phyloP scores from a whole-genome alignment of 108 stramenopile species.

The Bacterosira constricta region DNA sequence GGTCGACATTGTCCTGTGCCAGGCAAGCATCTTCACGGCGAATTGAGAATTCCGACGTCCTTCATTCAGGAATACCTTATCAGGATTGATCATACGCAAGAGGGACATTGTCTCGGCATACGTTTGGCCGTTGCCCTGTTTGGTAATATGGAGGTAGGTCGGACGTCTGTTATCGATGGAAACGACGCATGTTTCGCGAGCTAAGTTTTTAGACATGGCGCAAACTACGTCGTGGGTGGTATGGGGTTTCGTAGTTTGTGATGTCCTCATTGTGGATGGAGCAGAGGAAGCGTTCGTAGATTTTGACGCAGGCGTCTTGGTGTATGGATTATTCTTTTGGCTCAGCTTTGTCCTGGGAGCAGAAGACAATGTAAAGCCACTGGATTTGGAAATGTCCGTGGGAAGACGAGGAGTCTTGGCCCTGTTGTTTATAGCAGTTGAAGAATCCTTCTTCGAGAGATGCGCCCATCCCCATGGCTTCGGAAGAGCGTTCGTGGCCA shows the following conservation, averaged over 20 bases:
- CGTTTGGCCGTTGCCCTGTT: slow-evolving; percentile 85
- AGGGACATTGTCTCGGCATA: slow-evolving; percentile 81
- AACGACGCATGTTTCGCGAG: slow-evolving; percentile 83
- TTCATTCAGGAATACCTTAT: slow-evolving; percentile 86
- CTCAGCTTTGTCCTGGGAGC: neutral
- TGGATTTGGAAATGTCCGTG: slow-evolving; percentile 20
- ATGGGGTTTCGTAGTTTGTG: neutral
- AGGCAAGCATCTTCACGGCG: slow-evolving; percentile 74
- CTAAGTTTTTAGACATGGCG: slow-evolving; percentile 84
- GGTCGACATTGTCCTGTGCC: no score
- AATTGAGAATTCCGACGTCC: slow-evolving; percentile 73
- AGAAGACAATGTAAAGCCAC: slow-evolving; percentile 28
- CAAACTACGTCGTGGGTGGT: slow-evolving; percentile 60
- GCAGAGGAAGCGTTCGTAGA: neutral
- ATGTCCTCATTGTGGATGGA: neutral
- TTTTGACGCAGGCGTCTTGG: neutral
- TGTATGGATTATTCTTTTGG: slow-evolving; percentile 4
- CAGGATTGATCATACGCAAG: slow-evolving; percentile 66
- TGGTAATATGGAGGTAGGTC: slow-evolving; percentile 62
- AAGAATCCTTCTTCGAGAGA: neutral
- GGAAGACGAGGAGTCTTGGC: neutral
- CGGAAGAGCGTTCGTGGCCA: slow-evolving; percentile 4
- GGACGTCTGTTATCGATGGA: slow-evolving; percentile 76
- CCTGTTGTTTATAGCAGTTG: neutral
- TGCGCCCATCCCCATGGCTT: slow-evolving; percentile 13